Evolutionary conservation across 129 eudicot genomes (phyloP).

Genomic region (Smallanthus sonchifolius): DNA sequence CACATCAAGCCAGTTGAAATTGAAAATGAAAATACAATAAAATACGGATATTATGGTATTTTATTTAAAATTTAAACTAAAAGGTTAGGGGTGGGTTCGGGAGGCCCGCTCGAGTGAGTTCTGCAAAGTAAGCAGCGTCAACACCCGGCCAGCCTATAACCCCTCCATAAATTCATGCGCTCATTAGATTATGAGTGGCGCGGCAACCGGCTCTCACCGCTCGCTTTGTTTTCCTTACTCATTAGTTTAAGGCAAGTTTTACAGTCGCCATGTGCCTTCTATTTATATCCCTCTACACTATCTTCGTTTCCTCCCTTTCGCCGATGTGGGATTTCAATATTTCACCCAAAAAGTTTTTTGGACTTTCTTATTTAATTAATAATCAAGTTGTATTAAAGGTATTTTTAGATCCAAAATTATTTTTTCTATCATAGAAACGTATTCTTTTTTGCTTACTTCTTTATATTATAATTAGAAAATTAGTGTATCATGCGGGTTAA

Average conservation of each 20-base stretch:
- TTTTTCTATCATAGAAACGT: no score
- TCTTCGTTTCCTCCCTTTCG: fast-evolving
- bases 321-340: conserved; percentile 41
- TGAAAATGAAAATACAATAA: no score
- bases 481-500: no score
- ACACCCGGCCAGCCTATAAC: conserved; percentile 95
- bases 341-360: no score
- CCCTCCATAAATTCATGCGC: conserved; percentile 99
- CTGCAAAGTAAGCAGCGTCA: conserved; percentile 99
- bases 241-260: conserved; percentile 86
- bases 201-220: conserved; percentile 95
- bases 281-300: not conserved
- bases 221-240: conserved; percentile 99
- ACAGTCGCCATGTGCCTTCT: fast-evolving
- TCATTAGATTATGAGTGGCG: conserved; percentile 33
- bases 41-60: no score
- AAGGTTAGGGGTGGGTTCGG: conserved; percentile 48
- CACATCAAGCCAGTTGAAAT: no score
- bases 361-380: no score
- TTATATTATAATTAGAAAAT: no score
- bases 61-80: not conserved
- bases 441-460: no score
- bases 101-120: conserved; percentile 99
- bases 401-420: no score
- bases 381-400: no score